These are phyloP conservation scores for Alternaria sp. DNA, from an alignment of 2,329 filamentous ascomycete species.

Conservation along the genomic window DNA sequence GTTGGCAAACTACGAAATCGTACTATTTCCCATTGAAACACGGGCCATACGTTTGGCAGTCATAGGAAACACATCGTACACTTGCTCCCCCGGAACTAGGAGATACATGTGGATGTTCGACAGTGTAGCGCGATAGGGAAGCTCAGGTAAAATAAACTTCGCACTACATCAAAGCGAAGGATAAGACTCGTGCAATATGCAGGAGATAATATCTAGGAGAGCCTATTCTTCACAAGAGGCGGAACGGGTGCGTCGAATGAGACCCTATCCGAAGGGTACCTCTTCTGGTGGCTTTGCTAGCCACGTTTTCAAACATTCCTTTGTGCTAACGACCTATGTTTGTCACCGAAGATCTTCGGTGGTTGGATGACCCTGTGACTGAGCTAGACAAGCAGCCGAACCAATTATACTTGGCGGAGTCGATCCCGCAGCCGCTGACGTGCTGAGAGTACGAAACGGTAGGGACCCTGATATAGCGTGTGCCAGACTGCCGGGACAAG, in stretches of 20 bases:
- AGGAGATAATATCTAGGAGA: background rate
- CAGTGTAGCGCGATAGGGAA: background rate
- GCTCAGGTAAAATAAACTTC: background rate
- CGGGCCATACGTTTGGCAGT: background rate
- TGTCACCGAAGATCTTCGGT: conserved; percentile 14
- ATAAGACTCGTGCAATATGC: background rate
- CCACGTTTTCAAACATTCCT: background rate
- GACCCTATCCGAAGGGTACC: background rate
- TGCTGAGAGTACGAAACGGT: conserved; percentile 7
- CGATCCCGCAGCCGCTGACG: background rate
- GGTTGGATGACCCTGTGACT: conserved; percentile 7
- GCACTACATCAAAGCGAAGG: background rate
- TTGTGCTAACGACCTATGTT: background rate
- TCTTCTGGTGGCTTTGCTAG: background rate
- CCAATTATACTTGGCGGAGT: conserved; percentile 3
- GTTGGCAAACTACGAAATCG: background rate
- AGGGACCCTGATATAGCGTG: conserved; percentile 10
- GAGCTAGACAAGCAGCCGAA: background rate
- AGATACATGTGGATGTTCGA: background rate
- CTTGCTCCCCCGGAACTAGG: background rate
- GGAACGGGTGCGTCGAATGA: background rate
- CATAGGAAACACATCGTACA: background rate
- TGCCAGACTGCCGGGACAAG: conserved; percentile 4
- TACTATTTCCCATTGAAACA: background rate
- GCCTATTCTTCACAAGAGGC: background rate